phyloP scores from a whole-genome alignment of 2,329 filamentous ascomycete species.

The Neonectria coccinea region DNA sequence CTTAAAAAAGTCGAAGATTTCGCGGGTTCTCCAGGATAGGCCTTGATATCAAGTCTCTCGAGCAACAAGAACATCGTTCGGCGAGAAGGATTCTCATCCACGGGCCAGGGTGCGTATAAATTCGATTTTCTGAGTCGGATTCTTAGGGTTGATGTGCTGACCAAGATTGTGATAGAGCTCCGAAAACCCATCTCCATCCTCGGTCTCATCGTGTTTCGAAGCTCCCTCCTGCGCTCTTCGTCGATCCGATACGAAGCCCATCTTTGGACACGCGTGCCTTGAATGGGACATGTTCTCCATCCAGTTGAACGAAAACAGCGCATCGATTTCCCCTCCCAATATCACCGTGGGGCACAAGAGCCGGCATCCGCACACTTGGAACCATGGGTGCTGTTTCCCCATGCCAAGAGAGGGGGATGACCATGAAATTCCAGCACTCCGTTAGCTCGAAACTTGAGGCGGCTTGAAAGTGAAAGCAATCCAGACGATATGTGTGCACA shows the following conservation, averaged over 20 bases:
- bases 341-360: background rate
- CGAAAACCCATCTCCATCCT: background rate
- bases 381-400: background rate
- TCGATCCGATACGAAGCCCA: background rate
- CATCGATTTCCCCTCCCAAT: background rate
- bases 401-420: background rate
- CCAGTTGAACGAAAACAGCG: background rate
- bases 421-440: background rate
- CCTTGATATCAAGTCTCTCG: background rate
- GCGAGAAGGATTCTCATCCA: slow-evolving; percentile 3
- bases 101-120: slow-evolving; percentile 9
- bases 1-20: slow-evolving; percentile 45
- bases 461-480: background rate
- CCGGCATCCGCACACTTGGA: background rate
- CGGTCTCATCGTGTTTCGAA: background rate
- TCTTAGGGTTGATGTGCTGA: background rate
- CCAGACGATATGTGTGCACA: background rate
- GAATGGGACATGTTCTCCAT: background rate
- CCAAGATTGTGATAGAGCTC: background rate
- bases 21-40: slow-evolving; percentile 46
- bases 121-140: background rate
- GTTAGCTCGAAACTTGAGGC: background rate
- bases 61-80: slow-evolving; percentile 8
- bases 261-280: background rate
- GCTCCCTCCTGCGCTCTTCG: too few relatives aligned